These are phyloP conservation scores for Apiospora arundinis DNA, from an alignment of 2,329 filamentous ascomycete species.

Conservation along the genomic window DNA sequence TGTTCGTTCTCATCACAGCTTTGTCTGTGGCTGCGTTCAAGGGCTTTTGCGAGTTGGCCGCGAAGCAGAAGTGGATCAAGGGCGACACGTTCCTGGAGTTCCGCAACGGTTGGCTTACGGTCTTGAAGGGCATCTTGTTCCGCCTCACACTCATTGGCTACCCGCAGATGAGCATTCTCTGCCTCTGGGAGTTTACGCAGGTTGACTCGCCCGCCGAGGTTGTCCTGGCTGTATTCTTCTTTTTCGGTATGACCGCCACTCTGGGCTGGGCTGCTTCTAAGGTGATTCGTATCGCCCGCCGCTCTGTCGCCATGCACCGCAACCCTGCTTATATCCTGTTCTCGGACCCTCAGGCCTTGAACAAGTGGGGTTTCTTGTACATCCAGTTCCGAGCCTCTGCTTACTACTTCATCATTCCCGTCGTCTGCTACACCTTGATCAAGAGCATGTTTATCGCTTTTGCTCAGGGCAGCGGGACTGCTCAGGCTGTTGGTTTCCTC, in stretches of 20 bases:
- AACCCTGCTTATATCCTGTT: conserved; percentile 91
- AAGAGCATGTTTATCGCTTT: conserved; percentile 86
- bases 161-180: conserved; percentile 83
- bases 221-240: conserved; percentile 80
- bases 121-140: conserved; percentile 86
- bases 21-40: conserved; percentile 77
- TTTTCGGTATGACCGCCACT: conserved; percentile 75
- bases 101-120: conserved; percentile 84
- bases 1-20: conserved; percentile 76
- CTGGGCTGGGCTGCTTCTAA: conserved; percentile 82
- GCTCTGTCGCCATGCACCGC: conserved; percentile 84
- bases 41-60: conserved; percentile 72
- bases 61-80: conserved; percentile 76
- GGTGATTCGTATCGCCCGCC: conserved; percentile 80
- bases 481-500: conserved; percentile 78
- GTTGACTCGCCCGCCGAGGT: conserved; percentile 80
- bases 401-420: conserved; percentile 85
- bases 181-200: conserved; percentile 83
- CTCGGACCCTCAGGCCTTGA: conserved; percentile 81
- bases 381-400: conserved; percentile 88
- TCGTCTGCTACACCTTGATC: conserved; percentile 73
- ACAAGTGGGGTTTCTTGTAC: conserved; percentile 93
- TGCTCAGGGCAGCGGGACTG: conserved; percentile 67
- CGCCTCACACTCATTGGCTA: conserved; percentile 83
- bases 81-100: conserved; percentile 84